These are phyloP conservation scores for Yarrowia osloensis DNA, from an alignment of 805 yeast species.

Conservation along the genomic window DNA sequence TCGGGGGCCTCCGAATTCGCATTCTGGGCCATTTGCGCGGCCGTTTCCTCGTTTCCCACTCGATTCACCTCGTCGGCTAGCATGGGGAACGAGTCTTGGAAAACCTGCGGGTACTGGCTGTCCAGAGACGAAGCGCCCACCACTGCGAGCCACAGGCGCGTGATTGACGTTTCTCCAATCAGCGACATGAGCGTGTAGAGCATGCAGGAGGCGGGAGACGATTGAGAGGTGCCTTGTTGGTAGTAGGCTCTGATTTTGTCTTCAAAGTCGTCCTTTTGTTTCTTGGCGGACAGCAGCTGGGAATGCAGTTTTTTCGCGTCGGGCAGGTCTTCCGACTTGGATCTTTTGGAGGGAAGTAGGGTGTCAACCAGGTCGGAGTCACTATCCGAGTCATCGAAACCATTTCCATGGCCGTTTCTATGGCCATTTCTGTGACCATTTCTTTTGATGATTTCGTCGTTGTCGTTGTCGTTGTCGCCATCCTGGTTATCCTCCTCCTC, in stretches of 20 bases:
- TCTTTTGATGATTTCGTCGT: neutral
- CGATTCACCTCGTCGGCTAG: slow-evolving; percentile 81
- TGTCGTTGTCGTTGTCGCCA: neutral
- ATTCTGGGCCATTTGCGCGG: slow-evolving; percentile 11
- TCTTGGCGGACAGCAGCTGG: slow-evolving; percentile 34
- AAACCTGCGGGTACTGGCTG: slow-evolving; percentile 66
- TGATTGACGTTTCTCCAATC: slow-evolving; percentile 75
- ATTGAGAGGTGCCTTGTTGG: slow-evolving; percentile 75
- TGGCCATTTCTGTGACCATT: neutral
- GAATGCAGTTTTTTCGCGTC: slow-evolving; percentile 18
- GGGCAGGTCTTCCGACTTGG: slow-evolving; percentile 29
- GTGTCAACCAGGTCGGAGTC: slow-evolving; percentile 34
- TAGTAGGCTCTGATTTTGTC: slow-evolving; percentile 72
- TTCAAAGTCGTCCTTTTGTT: slow-evolving; percentile 43
- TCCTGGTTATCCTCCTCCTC: neutral
- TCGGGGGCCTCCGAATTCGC: slow-evolving; percentile 33
- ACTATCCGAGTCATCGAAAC: neutral
- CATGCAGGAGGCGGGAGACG: slow-evolving; percentile 74
- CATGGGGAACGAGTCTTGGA: slow-evolving; percentile 69
- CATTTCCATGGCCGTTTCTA: neutral
- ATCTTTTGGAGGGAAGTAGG: neutral
- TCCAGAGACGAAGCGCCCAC: slow-evolving; percentile 86
- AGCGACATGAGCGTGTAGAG: slow-evolving; percentile 76
- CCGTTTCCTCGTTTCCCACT: slow-evolving; percentile 45
- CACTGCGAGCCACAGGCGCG: slow-evolving; percentile 80